Base-by-base conservation (phyloP, 345 rosid species). In the Sapria himalayana region DNA sequence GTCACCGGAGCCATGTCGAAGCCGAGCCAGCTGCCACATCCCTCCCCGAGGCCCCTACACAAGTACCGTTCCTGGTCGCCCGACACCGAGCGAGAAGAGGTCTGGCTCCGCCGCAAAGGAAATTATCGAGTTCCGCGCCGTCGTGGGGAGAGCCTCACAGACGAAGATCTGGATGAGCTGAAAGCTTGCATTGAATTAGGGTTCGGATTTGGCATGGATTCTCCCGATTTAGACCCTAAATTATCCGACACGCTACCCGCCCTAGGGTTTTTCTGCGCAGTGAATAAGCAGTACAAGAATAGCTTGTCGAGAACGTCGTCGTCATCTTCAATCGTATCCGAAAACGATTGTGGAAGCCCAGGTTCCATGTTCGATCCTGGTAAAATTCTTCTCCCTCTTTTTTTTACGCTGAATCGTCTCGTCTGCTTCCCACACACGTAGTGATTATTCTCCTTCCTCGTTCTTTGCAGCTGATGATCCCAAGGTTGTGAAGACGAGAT, bases 41-140 rank as follows among this genome's bases (percentile, higher is more conserved):
- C 52, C 14, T 51, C 27, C 35, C 59, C 65, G 2, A 46, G 47
- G 47, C 61, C 59, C 17, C 57, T 86, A 12, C 36, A 42, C 49
- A 78, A 76, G 61, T 84, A 70, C 44, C 59, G 43, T 10, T 81
- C 97, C 0, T 73, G 94, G 94, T 74, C 97, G 0, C 82, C 92
- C 6, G 93, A 86, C 48, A 46, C 52, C 2, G 62, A 57, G 32
- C 67, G 92, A 3, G 93, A 86, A 24, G 85, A 76, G 50, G 73
- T 74, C 22, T 86, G 94, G 97, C 65, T 43, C 18, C 44, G 79
- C 27, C 58, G 64, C 35, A 71, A 71, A 39, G 69, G 46, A 1
- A 72, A 49, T 13, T 3, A 46, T 9, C 12, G 50, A 7, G 14
- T 3, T 1, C 13, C 54, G 3, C 56, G 12, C 37, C 62, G 61